phyloP scores from a whole-genome alignment of 495 filamentous ascomycete genomes.

The Aspergillus mulundensis region DNA sequence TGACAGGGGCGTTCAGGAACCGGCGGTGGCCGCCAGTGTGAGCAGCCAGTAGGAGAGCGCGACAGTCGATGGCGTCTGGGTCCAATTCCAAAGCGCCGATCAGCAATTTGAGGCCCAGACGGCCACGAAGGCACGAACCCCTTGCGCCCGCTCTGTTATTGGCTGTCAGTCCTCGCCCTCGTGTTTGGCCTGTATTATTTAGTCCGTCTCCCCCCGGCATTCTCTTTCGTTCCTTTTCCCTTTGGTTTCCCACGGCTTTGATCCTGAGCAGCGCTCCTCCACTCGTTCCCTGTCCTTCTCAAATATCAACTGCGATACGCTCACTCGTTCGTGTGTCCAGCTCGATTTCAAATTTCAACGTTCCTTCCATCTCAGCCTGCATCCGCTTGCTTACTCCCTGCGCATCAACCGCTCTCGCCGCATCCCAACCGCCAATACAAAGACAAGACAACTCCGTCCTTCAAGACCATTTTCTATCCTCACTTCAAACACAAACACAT shows the following conservation, averaged over 20 bases:
- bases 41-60: not conserved
- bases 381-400: not conserved
- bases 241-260: conserved; percentile 18
- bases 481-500: not conserved
- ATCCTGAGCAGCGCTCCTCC: conserved; percentile 28
- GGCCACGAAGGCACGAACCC: conserved; percentile 8
- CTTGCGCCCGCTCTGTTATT: conserved; percentile 15
- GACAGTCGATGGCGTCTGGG: not conserved
- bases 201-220: conserved; percentile 6
- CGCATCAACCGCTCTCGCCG: not conserved
- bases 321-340: conserved; percentile 26
- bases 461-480: conserved; percentile 8
- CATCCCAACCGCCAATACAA: not conserved
- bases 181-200: conserved; percentile 7
- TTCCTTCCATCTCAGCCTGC: conserved; percentile 13
- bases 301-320: conserved; percentile 15
- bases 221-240: conserved; percentile 5
- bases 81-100: conserved; percentile 7
- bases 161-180: not conserved
- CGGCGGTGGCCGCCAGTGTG: not conserved
- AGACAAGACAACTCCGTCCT: not conserved
- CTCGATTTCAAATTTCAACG: conserved; percentile 6
- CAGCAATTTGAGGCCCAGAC: conserved; percentile 7
- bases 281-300: conserved; percentile 19
- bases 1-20: conserved; percentile 7